These are phyloP conservation scores for Populus ilicifolia DNA, from an alignment of 345 rosid species.

Conservation along the genomic window DNA sequence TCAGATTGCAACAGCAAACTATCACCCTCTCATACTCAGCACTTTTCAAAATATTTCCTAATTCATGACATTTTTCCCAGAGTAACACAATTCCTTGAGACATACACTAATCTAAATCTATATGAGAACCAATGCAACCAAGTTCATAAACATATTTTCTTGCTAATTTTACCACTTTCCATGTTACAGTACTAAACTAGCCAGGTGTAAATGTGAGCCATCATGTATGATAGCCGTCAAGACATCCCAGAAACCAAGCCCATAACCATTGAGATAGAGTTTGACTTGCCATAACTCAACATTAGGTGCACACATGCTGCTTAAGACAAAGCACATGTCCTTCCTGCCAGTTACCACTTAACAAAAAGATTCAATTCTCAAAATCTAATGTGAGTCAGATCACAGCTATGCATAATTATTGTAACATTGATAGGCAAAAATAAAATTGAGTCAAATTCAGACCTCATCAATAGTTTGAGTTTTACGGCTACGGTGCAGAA, in stretches of 20 bases:
- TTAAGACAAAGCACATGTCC: not conserved
- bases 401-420: not conserved
- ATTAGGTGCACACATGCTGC: constrained; percentile 3
- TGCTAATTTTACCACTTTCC: not conserved
- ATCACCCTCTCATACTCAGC: not conserved
- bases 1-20: not conserved
- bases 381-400: constrained; percentile 7
- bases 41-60: not conserved
- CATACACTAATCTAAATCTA: not conserved
- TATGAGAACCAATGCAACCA: not conserved
- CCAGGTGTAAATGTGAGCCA: not conserved
- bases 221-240: not conserved
- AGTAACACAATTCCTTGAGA: not conserved
- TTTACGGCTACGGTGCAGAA: constrained; percentile 80
- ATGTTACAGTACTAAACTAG: not conserved
- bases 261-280: not conserved
- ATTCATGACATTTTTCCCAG: not conserved
- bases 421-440: not conserved
- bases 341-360: not conserved
- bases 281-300: not conserved
- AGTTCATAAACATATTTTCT: not conserved
- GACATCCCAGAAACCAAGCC: not conserved
- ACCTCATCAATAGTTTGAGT: constrained; percentile 97
- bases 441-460: constrained; percentile 17
- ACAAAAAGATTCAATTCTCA: not conserved